Evolutionary conservation across 2,329 filamentous ascomycete species (phyloP).

Genomic region (Colletotrichum tamarilloi): DNA sequence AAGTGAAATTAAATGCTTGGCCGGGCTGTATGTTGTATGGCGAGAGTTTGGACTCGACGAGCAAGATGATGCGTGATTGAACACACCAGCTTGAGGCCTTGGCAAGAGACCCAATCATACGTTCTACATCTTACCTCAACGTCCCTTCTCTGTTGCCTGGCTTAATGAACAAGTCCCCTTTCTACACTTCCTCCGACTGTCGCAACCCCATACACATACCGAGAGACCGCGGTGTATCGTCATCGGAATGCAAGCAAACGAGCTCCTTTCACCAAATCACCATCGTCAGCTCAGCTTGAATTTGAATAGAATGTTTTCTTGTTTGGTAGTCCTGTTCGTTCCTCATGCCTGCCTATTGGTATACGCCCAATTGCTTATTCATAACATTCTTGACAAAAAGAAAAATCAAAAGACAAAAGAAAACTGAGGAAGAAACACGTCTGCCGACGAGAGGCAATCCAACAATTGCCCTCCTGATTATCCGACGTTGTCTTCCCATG

Average conservation of each 20-base stretch:
- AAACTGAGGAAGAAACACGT: neutral
- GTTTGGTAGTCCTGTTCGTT: conserved; percentile 18
- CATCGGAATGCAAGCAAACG: neutral
- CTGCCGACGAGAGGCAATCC: neutral
- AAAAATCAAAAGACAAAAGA: neutral
- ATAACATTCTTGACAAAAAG: conserved; percentile 15
- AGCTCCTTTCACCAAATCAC: neutral
- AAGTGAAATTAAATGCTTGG: too few relatives aligned
- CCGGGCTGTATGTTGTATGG: too few relatives aligned
- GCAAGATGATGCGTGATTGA: too few relatives aligned
- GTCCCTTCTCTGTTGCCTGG: too few relatives aligned
- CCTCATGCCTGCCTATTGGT: conserved; percentile 29
- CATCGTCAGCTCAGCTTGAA: neutral
- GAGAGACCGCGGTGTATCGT: neutral
- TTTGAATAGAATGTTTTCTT: neutral
- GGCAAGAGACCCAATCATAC: too few relatives aligned
- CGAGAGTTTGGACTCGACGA: too few relatives aligned
- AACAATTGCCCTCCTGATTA: neutral
- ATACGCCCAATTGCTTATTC: conserved; percentile 18
- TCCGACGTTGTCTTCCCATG: conserved; percentile 1
- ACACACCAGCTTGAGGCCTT: too few relatives aligned
- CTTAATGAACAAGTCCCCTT: too few relatives aligned
- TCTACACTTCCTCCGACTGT: too few relatives aligned
- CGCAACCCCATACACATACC: too few relatives aligned
- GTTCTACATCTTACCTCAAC: too few relatives aligned